These are phyloP conservation scores for Lactifluus piperatus DNA, from an alignment of 768 basidiomycete genomes.

Conservation along the genomic window DNA sequence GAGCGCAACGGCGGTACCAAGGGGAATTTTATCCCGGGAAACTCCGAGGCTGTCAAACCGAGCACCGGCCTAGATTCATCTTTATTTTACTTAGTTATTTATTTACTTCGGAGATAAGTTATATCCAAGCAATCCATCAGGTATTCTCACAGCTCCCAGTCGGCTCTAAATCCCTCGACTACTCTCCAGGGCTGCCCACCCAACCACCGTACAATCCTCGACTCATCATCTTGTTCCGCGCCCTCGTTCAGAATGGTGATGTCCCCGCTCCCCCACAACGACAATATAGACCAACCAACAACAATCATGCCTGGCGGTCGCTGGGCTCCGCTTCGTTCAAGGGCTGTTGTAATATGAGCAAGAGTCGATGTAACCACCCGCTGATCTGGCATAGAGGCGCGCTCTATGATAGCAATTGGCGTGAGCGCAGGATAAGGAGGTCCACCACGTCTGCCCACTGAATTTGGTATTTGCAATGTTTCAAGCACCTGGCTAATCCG, in stretches of 20 bases:
- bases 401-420: conserved; percentile 91
- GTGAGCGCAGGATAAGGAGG: conserved; percentile 59
- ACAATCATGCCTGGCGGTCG: conserved; percentile 95
- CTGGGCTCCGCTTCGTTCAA: conserved; percentile 75
- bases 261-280: conserved; percentile 66
- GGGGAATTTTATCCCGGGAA: conserved; percentile 12
- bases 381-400: conserved; percentile 93
- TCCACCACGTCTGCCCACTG: conserved; percentile 33
- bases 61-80: background rate
- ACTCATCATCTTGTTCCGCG: conserved; percentile 34
- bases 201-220: conserved; percentile 53
- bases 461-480: conserved; percentile 35
- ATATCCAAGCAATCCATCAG: too few relatives aligned
- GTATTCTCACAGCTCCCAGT: conserved; percentile 26
- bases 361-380: conserved; percentile 75
- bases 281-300: conserved; percentile 84
- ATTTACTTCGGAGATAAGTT: background rate
- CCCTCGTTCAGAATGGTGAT: conserved; percentile 59
- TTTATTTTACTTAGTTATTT: background rate
- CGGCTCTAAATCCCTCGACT: conserved; percentile 49
- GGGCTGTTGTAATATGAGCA: conserved; percentile 53
- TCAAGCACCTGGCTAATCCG: conserved; percentile 64
- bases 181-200: conserved; percentile 52
- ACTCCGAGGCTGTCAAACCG: conserved; percentile 6
- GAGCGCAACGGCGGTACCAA: conserved; percentile 2